Evolutionary conservation across 176 grass and related monocot genomes (phyloP).

Genomic region (Oryza meridionalis): DNA sequence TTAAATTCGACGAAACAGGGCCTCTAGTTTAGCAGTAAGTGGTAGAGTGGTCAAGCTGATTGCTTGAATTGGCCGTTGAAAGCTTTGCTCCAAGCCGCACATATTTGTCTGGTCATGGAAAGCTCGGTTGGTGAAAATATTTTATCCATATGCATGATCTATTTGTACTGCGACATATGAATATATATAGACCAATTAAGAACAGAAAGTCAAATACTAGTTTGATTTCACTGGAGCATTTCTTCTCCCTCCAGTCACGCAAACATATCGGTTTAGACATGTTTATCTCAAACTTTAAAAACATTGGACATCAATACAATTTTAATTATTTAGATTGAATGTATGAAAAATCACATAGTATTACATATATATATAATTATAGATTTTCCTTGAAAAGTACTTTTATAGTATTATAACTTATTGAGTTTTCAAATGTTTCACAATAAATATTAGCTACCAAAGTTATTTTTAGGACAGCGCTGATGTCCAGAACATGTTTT

Average conservation of each 20-base stretch:
- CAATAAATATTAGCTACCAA: neutral
- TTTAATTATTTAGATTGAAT: neutral
- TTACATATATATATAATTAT: neutral
- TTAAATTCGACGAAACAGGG: neutral
- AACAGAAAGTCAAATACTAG: neutral
- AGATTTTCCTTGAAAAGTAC: neutral
- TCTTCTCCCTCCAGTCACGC: neutral
- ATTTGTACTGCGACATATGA: neutral
- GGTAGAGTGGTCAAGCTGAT: neutral
- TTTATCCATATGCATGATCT: neutral
- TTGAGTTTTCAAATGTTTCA: neutral
- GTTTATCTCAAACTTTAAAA: neutral
- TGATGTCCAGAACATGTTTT: neutral
- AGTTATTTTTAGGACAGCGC: neutral
- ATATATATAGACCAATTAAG: neutral
- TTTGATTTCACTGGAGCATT: neutral
- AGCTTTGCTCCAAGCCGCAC: neutral
- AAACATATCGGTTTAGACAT: neutral
- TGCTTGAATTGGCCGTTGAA: neutral
- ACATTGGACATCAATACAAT: neutral
- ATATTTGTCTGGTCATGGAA: slow-evolving; percentile 4
- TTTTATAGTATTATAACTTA: neutral
- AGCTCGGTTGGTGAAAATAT: neutral
- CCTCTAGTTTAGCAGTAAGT: neutral
- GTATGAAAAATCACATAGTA: neutral